Base-by-base conservation (phyloP, 1,284 basidiomycete species). In the Leccinum pachyderme region DNA sequence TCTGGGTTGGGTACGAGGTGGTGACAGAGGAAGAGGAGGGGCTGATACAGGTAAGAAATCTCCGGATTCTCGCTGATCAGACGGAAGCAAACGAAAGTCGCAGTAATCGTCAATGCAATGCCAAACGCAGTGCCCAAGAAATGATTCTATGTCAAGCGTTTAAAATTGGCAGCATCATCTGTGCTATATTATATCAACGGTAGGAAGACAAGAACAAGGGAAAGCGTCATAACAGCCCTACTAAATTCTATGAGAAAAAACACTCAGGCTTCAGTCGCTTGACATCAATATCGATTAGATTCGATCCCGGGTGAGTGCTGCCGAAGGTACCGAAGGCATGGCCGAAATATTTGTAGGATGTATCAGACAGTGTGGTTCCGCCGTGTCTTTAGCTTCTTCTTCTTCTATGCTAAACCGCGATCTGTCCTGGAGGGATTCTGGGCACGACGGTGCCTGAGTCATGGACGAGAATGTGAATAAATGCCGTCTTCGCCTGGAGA, bases 1-100 rank as follows among this genome's bases (percentile, higher is more conserved):
- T 91, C 2, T 91, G 89, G 86, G 84, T 83, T 18, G 89, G 89
- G 3, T 91, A 89, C 62, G 84, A 75, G 7, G 77, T 75, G n/a
- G 39, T 27, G 22, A 52, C 32, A 18, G 59, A 51, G 24, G 57
- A 55, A 13, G 51, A 43, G 25, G 43, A 31, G 5, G 43, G 28
- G 18, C 18, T 24, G 11, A 29, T 25, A 5, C 4, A 18, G 22
- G 49, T 46, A 43, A 27, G 7, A 46, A 28, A 9, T 41, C 18
- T 18, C 18, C 18, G 18, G 18, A 18, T 18, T 18, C 18, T 18
- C 18, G 18, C 18, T 18, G 18, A 18, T 18, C 18, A 18, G 18
- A 18, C 18, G 18, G 18, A 18, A 18, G 18, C 18, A 18, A 18
- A 18, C 18, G 18, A 18, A 18, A 18, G 18, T 18, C 18, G 18